Conservation (phyloP, 176 grass and related monocot genomes). For the Avena eriantha region DNA sequence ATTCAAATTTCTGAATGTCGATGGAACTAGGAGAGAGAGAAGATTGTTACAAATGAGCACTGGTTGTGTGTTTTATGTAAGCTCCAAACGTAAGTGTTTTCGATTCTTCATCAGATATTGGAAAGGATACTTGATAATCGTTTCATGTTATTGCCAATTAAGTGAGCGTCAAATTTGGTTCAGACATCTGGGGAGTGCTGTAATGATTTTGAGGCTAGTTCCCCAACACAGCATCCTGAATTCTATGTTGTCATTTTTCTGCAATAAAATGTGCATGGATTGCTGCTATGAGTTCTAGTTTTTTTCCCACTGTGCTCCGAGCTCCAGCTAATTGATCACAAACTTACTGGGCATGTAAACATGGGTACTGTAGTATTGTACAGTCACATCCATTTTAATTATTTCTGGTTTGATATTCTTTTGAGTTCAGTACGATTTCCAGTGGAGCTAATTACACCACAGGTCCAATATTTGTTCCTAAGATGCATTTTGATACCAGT, state of each 20-base stretch:
- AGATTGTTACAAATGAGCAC: slow-evolving; percentile 20
- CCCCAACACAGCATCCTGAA: background rate
- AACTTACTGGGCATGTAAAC: too few relatives aligned
- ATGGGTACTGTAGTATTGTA: too few relatives aligned
- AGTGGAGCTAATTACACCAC: too few relatives aligned
- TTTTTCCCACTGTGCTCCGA: background rate
- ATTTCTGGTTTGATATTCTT: too few relatives aligned
- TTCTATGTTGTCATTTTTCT: background rate
- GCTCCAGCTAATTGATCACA: too few relatives aligned
- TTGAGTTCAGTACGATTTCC: too few relatives aligned
- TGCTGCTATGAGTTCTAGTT: background rate
- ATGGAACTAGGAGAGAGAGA: slow-evolving; percentile 40
- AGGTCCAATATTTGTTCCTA: too few relatives aligned
- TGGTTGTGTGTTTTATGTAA: slow-evolving; percentile 40
- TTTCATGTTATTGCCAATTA: slow-evolving; percentile 16
- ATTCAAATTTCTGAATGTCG: slow-evolving; percentile 25
- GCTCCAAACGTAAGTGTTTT: slow-evolving; percentile 30
- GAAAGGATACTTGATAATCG: slow-evolving; percentile 32
- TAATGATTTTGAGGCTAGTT: slow-evolving; percentile 11
- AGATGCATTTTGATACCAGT: too few relatives aligned
- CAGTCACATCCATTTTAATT: too few relatives aligned
- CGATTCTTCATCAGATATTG: slow-evolving; percentile 20
- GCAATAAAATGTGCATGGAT: background rate
- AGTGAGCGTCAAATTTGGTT: background rate
- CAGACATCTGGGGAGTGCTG: background rate